Base-by-base conservation (phyloP, 495 filamentous ascomycete species). In the Podospora fimiseda region DNA sequence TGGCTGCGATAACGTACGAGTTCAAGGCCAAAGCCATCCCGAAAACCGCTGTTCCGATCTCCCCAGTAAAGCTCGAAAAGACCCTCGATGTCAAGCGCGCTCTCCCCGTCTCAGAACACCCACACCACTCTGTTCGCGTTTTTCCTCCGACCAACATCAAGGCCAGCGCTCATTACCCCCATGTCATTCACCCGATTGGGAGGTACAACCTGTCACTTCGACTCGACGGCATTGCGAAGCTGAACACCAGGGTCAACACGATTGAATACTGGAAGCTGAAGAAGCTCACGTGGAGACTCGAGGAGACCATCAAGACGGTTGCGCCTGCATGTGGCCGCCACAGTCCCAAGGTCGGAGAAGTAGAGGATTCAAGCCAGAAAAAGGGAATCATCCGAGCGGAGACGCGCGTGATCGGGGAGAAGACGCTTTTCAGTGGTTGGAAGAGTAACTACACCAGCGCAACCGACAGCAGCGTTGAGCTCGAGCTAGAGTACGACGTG, bases 131-230 rank as follows among this genome's bases (percentile, higher is more conserved):
- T 15, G 80, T 94, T 44, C 90, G 93, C 59, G 85, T 97, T 55
- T 99, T 99, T 71, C 93, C 93, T 30, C 93, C 93, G 0, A 99
- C 93, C 51, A 91, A 90, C 64, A 82, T 99, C 52, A 89, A 86
- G 44, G 88, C 89, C 37, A 82, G 80, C 59, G 82, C 93, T 58
- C 79, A 87, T 48, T 83, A 93, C 33, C 84, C 89, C 9, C 79
- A 87, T 16, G 79, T 94, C 47, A 83, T 96, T 40, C 84, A 97
- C 70, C 91, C 93, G 11, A 88, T 93, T 43, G 89, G 89, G 63
- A 84, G 81, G 53, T 90, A 94, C 65, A 87, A 75, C 2, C 76
- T 96, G 21, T 74, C 83, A 22, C 80, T 96, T 67, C 82, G 84
- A 9, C 73, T 98, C 39, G 86, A 89, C 41, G 90, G 92, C 18